phyloP scores from a whole-genome alignment of 768 basidiomycete species.

The Cystofilobasidium capitatum region DNA sequence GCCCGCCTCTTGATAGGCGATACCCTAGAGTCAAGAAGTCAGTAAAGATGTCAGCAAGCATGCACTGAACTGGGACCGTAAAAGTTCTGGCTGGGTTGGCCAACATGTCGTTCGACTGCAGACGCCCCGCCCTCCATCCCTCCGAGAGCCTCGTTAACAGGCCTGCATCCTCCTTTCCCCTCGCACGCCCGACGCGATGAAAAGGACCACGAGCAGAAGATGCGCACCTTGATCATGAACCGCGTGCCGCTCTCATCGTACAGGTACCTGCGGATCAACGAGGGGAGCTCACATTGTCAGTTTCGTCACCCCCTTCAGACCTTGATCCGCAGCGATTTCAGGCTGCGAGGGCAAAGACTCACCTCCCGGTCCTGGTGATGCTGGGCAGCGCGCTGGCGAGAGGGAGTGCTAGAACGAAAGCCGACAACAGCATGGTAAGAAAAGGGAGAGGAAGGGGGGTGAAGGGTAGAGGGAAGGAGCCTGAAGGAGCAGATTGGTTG shows the following conservation, averaged over 20 bases:
- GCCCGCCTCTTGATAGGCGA: constrained; percentile 80
- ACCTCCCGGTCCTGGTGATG: not conserved
- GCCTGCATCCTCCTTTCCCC: too few relatives aligned
- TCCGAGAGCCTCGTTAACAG: too few relatives aligned
- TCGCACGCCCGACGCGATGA: not conserved
- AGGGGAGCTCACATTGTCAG: not conserved
- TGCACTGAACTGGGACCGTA: not conserved
- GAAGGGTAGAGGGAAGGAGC: too few relatives aligned
- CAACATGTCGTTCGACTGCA: too few relatives aligned
- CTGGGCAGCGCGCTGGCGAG: not conserved
- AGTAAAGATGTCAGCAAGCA: not conserved
- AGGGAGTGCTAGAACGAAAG: not conserved
- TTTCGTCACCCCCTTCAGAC: not conserved
- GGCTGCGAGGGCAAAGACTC: not conserved
- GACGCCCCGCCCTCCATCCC: too few relatives aligned
- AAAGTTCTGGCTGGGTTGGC: too few relatives aligned
- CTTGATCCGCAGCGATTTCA: constrained; percentile 55
- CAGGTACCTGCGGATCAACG: constrained; percentile 51
- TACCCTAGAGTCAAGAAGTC: constrained; percentile 41
- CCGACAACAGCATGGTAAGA: too few relatives aligned
- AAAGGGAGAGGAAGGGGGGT: too few relatives aligned
- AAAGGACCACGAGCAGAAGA: not conserved
- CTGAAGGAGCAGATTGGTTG: too few relatives aligned
- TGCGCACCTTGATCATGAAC: constrained; percentile 64
- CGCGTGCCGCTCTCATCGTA: constrained; percentile 63